phyloP scores from a whole-genome alignment of 352 stramenopile genomes.

The Thalassiosira oceanica region DNA sequence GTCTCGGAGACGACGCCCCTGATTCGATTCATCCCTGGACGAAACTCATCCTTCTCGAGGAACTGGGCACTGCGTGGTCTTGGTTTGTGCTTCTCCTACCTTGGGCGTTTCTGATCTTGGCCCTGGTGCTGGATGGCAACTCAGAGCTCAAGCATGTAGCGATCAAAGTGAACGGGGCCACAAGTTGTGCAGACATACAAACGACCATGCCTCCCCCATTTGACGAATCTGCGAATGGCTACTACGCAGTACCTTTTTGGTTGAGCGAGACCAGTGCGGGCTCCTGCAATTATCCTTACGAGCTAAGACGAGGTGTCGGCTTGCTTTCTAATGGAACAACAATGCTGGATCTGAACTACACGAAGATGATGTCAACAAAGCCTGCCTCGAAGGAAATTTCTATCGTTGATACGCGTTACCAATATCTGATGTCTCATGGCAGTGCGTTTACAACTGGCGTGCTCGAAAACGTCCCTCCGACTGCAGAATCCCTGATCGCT shows the following conservation, averaged over 20 bases:
- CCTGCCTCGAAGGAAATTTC: constrained; percentile 15
- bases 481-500: constrained; percentile 50
- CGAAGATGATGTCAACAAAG: neutral
- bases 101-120: constrained; percentile 60
- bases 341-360: neutral
- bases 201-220: constrained; percentile 20
- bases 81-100: constrained; percentile 68
- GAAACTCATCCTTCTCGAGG: constrained; percentile 68
- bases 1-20: constrained; percentile 11
- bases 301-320: constrained; percentile 25
- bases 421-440: constrained; percentile 44
- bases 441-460: constrained; percentile 57
- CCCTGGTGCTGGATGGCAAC: constrained; percentile 51
- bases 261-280: constrained; percentile 11
- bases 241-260: constrained; percentile 42
- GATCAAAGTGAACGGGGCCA: constrained; percentile 21
- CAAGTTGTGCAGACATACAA: no score
- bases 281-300: constrained; percentile 38
- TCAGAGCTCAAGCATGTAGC: constrained; percentile 29
- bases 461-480: constrained; percentile 48
- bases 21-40: constrained; percentile 50
- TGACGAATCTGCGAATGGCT: constrained; percentile 29
- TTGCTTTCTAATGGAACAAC: constrained; percentile 26
- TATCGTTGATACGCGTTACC: constrained; percentile 42
- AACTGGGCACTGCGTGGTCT: constrained; percentile 65